Percentiles rank a stretch among this genome's conserved stretches.
Conservation (phyloP, 2,329 filamentous ascomycete genomes). For the Ceratocystis alfenasii region DNA sequence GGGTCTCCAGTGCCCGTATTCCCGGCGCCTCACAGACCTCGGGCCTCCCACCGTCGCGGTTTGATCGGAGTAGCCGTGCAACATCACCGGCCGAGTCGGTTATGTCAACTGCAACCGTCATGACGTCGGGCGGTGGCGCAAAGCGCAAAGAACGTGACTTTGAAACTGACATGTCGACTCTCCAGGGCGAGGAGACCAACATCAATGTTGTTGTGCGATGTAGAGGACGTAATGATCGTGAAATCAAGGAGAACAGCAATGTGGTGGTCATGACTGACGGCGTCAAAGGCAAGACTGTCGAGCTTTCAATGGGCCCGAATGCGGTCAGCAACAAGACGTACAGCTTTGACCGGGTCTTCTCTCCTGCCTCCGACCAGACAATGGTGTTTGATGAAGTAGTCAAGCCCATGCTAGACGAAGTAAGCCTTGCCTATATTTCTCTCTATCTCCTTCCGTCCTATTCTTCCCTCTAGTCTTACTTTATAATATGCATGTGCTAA, state of each 20-base stretch:
- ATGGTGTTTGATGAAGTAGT: conserved; percentile 96
- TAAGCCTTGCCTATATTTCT: conserved; percentile 32
- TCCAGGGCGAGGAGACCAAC: conserved; percentile 70
- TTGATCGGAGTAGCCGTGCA: conserved; percentile 31
- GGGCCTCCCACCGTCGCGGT: neutral
- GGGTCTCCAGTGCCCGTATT: conserved; percentile 17
- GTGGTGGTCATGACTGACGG: conserved; percentile 82
- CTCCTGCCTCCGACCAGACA: conserved; percentile 80
- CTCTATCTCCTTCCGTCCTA: neutral
- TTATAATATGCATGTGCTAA: conserved; percentile 6
- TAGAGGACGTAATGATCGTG: conserved; percentile 80
- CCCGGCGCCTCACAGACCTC: conserved; percentile 1
- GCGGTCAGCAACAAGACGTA: conserved; percentile 93
- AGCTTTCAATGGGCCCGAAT: conserved; percentile 84
- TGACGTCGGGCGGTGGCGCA: conserved; percentile 40
- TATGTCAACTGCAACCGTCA: conserved; percentile 35
- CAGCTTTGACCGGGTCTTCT: conserved; percentile 94
- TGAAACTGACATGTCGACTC: conserved; percentile 45
- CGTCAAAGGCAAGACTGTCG: conserved; percentile 71
- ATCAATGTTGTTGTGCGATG: conserved; percentile 96
- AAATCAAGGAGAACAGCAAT: conserved; percentile 86
- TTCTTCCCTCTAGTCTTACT: no score
- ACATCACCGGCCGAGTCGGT: conserved; percentile 61
- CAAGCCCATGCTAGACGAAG: conserved; percentile 82
- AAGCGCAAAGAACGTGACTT: conserved; percentile 86